Evolutionary conservation across 2,329 filamentous ascomycete genomes (phyloP).

Genomic region (Didymella pomorum): DNA sequence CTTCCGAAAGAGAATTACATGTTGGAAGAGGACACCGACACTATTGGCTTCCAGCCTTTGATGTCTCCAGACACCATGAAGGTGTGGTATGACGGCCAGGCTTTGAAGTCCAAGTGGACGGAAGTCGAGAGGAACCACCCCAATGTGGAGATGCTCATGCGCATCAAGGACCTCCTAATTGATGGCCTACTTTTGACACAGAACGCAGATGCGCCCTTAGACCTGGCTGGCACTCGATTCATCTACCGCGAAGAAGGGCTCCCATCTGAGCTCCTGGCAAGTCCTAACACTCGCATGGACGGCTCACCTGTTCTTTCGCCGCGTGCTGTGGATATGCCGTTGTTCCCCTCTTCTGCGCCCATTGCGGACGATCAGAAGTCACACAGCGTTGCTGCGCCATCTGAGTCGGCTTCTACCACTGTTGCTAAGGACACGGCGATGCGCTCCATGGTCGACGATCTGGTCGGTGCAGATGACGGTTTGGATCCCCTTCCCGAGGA

Average conservation of each 20-base stretch:
- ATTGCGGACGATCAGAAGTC: slow-evolving; percentile 49
- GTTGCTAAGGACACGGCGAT: slow-evolving; percentile 58
- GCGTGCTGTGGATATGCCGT: slow-evolving; percentile 50
- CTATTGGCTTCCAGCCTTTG: slow-evolving; percentile 70
- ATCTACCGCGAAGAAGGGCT: slow-evolving; percentile 63
- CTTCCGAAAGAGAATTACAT: slow-evolving; percentile 68
- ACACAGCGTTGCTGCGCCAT: slow-evolving; percentile 47
- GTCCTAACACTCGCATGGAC: slow-evolving; percentile 51
- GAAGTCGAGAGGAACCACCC: slow-evolving; percentile 64
- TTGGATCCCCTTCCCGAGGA: slow-evolving; percentile 53
- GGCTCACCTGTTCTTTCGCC: slow-evolving; percentile 51
- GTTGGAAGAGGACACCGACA: slow-evolving; percentile 73
- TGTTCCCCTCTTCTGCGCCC: slow-evolving; percentile 39
- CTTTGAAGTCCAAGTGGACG: slow-evolving; percentile 61
- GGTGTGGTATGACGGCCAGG: slow-evolving; percentile 60
- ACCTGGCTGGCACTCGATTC: slow-evolving; percentile 59
- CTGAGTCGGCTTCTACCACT: slow-evolving; percentile 59
- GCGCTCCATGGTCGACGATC: slow-evolving; percentile 66
- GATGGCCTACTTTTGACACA: slow-evolving; percentile 67
- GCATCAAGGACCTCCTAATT: slow-evolving; percentile 68
- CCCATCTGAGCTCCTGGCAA: slow-evolving; percentile 59
- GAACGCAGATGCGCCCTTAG: slow-evolving; percentile 58
- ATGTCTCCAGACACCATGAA: slow-evolving; percentile 58
- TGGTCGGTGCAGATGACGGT: slow-evolving; percentile 57
- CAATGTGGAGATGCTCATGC: slow-evolving; percentile 71